A percentile compares a stretch with the other conserved stretches of the same genome.
Evolutionary conservation across 257 asterid genomes (phyloP).

Genomic region (Gentiana dahurica): DNA sequence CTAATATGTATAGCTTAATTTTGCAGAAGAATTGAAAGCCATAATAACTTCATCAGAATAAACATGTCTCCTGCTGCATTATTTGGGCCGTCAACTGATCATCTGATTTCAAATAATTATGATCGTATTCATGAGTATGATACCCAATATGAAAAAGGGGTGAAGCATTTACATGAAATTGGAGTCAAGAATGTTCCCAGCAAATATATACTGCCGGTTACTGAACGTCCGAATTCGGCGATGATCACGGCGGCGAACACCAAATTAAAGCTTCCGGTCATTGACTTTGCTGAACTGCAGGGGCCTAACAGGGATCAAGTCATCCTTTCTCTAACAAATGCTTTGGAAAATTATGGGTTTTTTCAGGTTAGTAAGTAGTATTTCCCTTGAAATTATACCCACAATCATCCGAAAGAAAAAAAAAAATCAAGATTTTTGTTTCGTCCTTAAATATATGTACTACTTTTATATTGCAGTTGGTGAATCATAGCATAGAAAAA

Average conservation of each 20-base stretch:
- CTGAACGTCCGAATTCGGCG: slow-evolving; percentile 16
- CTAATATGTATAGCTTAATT: no score
- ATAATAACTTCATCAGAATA: no score
- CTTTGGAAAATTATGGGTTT: slow-evolving; percentile 27
- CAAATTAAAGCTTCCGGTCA: slow-evolving; percentile 20
- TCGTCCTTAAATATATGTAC: not conserved
- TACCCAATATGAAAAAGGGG: slow-evolving; percentile 20
- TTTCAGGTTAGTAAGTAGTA: slow-evolving; percentile 15
- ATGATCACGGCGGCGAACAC: not conserved
- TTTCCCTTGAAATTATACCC: no score
- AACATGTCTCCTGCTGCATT: no score
- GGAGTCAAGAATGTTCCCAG: slow-evolving; percentile 15
- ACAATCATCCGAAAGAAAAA: not conserved
- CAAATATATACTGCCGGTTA: slow-evolving; percentile 20
- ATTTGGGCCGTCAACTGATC: no score
- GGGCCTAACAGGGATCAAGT: slow-evolving; percentile 20
- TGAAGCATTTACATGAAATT: slow-evolving; percentile 16
- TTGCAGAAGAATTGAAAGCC: no score
- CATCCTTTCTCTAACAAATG: slow-evolving; percentile 16
- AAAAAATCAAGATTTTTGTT: not conserved
- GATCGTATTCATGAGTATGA: not conserved
- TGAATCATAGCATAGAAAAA: slow-evolving; percentile 22
- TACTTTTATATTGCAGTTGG: slow-evolving; percentile 16
- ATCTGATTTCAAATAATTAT: no score
- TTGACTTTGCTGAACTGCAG: slow-evolving; percentile 20